Base-by-base conservation (phyloP, 1,139 yeast genomes). In the Geotrichum fermentans region DNA sequence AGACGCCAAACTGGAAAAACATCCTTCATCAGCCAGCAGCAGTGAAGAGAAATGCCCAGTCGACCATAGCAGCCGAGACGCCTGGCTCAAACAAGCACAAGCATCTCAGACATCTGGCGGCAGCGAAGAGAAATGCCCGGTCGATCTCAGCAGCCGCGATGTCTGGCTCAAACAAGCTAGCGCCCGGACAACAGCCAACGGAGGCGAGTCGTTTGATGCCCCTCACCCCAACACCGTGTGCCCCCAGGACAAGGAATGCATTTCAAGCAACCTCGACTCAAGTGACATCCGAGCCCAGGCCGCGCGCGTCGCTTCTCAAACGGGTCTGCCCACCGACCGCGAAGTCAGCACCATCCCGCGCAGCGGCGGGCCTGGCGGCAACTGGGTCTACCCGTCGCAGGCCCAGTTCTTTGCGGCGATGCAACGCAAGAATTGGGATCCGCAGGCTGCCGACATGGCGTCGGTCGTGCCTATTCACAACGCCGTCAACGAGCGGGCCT, bases 321-420 rank as follows among this genome's bases (percentile, higher is more conserved):
- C 62, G 1, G 59, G 61, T 1, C 59, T 58, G 8, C 52, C 63
- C 7, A 53, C 74, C 5, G 89, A 83, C 1, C 72, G 97, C 55
- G 92, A 82, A 58, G 70, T 86, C 11, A 83, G 95, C 20, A 78
- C 95, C 1, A 90, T 90, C 45, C 97, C 97, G 33, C 73, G 96
- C 47, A 83, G 95, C 0, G 78, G 79, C 1, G 61, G 73, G 1
- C 53, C 61, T 10, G 64, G 73, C 20, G 68, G 71, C 2, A 84
- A 89, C 69, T 92, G 98, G 98, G 77, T 92, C 1, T 92, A 92
- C 62, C 98, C 98, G 8, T 85, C 96, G 1, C 95, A 92, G 65
- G 87, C 87, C 64, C 97, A 90, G 70, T 92, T 92, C 63, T 92
- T 73, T 65, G 94, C 87, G 54, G 97, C 97, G 13, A 92, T 92